Evolutionary conservation across 2,329 filamentous ascomycete species (phyloP), one percentile per base, ranked within the genome.

Genomic region (Hypoxylon sp.): DNA sequence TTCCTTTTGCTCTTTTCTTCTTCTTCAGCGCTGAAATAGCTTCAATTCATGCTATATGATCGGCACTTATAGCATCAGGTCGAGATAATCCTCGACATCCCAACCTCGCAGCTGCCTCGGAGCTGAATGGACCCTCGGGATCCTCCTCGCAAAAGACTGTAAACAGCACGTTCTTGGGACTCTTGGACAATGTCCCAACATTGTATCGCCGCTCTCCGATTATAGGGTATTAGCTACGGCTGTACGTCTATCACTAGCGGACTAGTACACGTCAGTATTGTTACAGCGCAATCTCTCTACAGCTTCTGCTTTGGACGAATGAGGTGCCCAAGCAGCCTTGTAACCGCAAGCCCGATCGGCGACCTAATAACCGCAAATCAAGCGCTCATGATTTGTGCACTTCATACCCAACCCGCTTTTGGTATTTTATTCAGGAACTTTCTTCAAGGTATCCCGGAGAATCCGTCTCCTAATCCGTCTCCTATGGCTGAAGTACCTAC

Each of bases 241-340:
- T 60, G 36, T 61, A 60, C 56, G 63, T 51, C 56, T 50, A 41
- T 64, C 50, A 19, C 51, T 48, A 3, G 25, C 45, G 45, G 32
- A 41, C 41, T 30, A 56, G 62, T 62, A 60, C 66, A 71, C 65
- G 63, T 69, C 65, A 64, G 63, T 71, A 38, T 51, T 53, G 68
- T 71, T 71, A 36, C 68, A 71, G 56, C 45, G 66, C 46, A 71
- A 71, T 71, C 21, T 71, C 68, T 71, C 45, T 59, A 48, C 49
- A 63, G 43, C 63, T 30, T 63, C n/a, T 62, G 28, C 32, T 32
- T 61, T 34, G 50, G 51, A 46, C 68, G 68, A 71, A 71, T 71
- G 60, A 71, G 63, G 46, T 11, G 51, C 60, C 49, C 46, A 50
- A 60, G 46, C 63, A 65, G 63, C 68, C 68, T 68, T 63, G 60